Conservation (phyloP, 495 filamentous ascomycete species). For the Hypoxylon intermedium region DNA sequence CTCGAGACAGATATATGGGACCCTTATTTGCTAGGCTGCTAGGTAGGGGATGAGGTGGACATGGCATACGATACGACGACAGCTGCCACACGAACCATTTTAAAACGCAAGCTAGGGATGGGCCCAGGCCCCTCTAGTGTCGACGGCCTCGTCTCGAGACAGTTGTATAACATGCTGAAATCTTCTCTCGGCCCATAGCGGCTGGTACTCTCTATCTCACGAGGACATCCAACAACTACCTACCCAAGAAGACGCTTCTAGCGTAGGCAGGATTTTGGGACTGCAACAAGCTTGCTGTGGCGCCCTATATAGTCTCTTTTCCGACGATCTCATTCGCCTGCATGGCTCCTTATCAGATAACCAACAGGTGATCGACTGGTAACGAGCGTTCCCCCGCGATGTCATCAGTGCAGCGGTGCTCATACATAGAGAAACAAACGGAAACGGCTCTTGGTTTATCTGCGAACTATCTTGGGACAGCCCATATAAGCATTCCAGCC, state of each 20-base stretch:
- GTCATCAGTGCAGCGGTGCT: slow-evolving; percentile 37
- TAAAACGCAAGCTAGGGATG: slow-evolving; percentile 30
- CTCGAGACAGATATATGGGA: slow-evolving; percentile 32
- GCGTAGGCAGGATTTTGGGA: slow-evolving; percentile 30
- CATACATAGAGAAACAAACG: slow-evolving; percentile 34
- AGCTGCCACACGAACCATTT: slow-evolving; percentile 34
- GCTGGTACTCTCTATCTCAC: slow-evolving; percentile 32
- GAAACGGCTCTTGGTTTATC: slow-evolving; percentile 41
- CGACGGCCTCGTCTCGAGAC: slow-evolving; percentile 32
- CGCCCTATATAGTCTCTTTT: slow-evolving; percentile 22
- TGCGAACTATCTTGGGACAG: slow-evolving; percentile 37
- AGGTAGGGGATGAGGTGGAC: slow-evolving; percentile 9
- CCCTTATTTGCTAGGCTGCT: slow-evolving; percentile 26
- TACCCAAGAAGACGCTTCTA: slow-evolving; percentile 20
- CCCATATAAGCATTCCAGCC: slow-evolving; percentile 36
- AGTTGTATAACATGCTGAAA: slow-evolving; percentile 28
- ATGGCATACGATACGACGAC: slow-evolving; percentile 28
- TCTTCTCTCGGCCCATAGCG: slow-evolving; percentile 27
- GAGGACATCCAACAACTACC: slow-evolving; percentile 25
- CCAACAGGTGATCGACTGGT: slow-evolving; percentile 39
- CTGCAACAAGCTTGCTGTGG: slow-evolving; percentile 32
- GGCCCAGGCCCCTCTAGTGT: slow-evolving; percentile 31
- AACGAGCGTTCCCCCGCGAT: slow-evolving; percentile 36
- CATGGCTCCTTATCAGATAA: slow-evolving; percentile 39
- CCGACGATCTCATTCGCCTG: slow-evolving; percentile 35